A percentile compares a stretch with the other conserved stretches of the same genome.
Evolutionary conservation across 257 asterid species (phyloP).

Genomic region (Jasminum sambac): DNA sequence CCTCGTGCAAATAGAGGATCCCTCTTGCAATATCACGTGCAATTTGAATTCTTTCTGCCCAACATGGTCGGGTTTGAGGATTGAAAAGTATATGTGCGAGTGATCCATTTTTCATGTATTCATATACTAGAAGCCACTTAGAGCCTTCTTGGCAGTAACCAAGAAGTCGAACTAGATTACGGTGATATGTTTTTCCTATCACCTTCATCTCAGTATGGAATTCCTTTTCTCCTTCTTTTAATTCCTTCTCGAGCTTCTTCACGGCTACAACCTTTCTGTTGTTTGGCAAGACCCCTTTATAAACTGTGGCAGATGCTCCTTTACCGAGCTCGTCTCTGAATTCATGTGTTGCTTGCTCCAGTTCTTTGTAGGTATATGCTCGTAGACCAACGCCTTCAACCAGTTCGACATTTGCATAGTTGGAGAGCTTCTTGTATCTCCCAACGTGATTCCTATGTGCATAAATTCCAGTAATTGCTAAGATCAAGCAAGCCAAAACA

Average conservation of each 20-base stretch:
- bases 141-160: slow-evolving; percentile 54
- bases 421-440: slow-evolving; percentile 23
- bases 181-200: slow-evolving; percentile 53
- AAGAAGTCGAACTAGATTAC: slow-evolving; percentile 49
- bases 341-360: slow-evolving; percentile 36
- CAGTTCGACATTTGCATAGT: slow-evolving; percentile 9
- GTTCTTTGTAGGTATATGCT: slow-evolving; percentile 35
- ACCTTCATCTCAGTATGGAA: slow-evolving; percentile 50
- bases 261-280: slow-evolving; percentile 38
- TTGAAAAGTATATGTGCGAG: slow-evolving; percentile 39
- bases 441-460: slow-evolving; percentile 1
- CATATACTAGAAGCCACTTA: slow-evolving; percentile 48
- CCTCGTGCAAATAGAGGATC: slow-evolving; percentile 56
- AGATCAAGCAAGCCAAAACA: slow-evolving; percentile 23
- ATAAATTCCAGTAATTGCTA: slow-evolving; percentile 28
- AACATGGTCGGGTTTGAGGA: slow-evolving; percentile 20
- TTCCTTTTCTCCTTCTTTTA: slow-evolving; percentile 42
- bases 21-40: slow-evolving; percentile 52
- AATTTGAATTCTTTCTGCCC: slow-evolving; percentile 39
- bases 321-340: slow-evolving; percentile 50
- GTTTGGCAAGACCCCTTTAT: slow-evolving; percentile 34
- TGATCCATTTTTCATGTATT: slow-evolving; percentile 58
- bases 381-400: slow-evolving; percentile 32
- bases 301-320: slow-evolving; percentile 52
- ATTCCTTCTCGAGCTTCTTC: slow-evolving; percentile 43